Evolutionary conservation across 306 rosid species (phyloP).

Genomic region (Ceratonia siliqua): DNA sequence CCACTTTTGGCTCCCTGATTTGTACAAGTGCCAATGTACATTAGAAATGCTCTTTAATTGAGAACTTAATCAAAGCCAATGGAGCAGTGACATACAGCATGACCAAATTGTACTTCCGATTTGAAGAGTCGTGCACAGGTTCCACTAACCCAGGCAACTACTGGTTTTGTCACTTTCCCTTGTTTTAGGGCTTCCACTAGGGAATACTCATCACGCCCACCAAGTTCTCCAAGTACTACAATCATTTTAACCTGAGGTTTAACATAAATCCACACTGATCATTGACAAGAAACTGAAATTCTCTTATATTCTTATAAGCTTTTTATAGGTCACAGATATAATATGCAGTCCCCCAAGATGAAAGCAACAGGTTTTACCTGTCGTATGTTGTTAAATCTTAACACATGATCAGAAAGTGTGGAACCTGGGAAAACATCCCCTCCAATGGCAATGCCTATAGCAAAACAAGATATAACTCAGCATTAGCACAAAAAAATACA

Average conservation of each 20-base stretch:
- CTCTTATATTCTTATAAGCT: neutral
- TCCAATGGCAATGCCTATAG: conserved; percentile 85
- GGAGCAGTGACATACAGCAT: conserved; percentile 68
- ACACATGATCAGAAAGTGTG: conserved; percentile 89
- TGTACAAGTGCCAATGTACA: conserved; percentile 15
- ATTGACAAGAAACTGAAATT: conserved; percentile 18
- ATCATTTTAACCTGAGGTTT: conserved; percentile 72
- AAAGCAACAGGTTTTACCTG: conserved; percentile 57
- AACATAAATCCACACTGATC: conserved; percentile 26
- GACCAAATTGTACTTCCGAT: conserved; percentile 94
- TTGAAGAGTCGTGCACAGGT: conserved; percentile 93
- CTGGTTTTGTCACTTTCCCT: conserved; percentile 85
- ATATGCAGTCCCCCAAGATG: conserved; percentile 16
- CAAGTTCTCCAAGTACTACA: conserved; percentile 93
- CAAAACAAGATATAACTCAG: conserved; percentile 30
- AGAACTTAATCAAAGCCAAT: neutral
- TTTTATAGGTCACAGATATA: conserved; percentile 1
- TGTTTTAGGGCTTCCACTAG: conserved; percentile 84
- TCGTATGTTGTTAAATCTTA: conserved; percentile 85
- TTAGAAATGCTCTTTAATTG: conserved; percentile 14
- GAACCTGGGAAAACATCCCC: conserved; percentile 97
- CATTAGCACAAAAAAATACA: conserved; percentile 11
- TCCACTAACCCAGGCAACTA: conserved; percentile 97
- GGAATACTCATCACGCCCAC: conserved; percentile 91
- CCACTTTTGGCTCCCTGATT: conserved; percentile 96